These are phyloP conservation scores for Penicillium canescens DNA, from an alignment of 495 filamentous ascomycete species.

Conservation along the genomic window DNA sequence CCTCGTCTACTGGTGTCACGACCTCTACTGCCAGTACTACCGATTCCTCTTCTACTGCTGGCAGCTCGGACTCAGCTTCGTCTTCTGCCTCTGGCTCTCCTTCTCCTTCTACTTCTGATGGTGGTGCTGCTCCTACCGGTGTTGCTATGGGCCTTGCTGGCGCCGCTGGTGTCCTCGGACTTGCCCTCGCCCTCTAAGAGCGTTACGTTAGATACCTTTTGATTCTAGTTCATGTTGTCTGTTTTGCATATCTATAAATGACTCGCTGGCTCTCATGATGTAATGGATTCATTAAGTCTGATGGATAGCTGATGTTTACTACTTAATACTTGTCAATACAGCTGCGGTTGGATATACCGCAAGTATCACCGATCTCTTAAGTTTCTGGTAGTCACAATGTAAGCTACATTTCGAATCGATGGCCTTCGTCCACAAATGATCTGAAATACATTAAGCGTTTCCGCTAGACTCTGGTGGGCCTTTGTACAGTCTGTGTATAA, in stretches of 20 bases:
- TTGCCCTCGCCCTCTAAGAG: slow-evolving; percentile 25
- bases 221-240: neutral
- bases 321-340: no score
- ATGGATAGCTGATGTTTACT: no score
- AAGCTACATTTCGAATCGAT: no score
- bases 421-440: no score
- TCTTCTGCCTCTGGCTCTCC: slow-evolving; percentile 16
- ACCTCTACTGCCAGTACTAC: slow-evolving; percentile 7
- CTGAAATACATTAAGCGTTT: no score
- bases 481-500: no score
- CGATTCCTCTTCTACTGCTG: slow-evolving; percentile 1
- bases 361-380: no score
- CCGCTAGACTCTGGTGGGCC: no score
- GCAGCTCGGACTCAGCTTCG: slow-evolving; percentile 8
- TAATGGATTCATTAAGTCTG: no score
- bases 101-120: slow-evolving; percentile 13
- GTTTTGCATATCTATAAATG: neutral
- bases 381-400: no score
- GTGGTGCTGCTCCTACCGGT: slow-evolving; percentile 17
- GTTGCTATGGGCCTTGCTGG: slow-evolving; percentile 18
- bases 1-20: neutral
- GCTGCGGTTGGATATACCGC: no score
- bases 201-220: neutral
- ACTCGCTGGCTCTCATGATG: no score
- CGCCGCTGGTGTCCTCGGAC: slow-evolving; percentile 25